phyloP scores from a whole-genome alignment of 2,329 filamentous ascomycete genomes.

The Furcasterigmium sp. region DNA sequence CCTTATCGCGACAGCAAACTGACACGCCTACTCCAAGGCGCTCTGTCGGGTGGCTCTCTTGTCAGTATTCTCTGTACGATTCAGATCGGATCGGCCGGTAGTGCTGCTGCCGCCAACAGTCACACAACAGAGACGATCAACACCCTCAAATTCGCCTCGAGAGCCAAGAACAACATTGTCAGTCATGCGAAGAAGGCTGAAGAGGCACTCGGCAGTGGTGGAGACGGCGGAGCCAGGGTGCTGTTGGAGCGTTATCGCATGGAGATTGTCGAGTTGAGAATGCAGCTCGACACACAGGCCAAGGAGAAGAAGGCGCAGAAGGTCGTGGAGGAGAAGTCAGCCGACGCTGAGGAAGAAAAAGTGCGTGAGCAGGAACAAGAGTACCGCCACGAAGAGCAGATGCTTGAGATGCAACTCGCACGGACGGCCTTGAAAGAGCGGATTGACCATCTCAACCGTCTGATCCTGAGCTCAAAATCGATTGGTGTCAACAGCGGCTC shows the following conservation, averaged over 20 bases:
- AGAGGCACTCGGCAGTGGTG: conserved; percentile 73
- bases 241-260: conserved; percentile 88
- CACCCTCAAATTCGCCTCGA: conserved; percentile 92
- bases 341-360: conserved; percentile 66
- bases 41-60: conserved; percentile 85
- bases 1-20: conserved; percentile 98
- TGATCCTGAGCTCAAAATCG: conserved; percentile 94
- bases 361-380: conserved; percentile 74
- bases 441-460: conserved; percentile 91
- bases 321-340: conserved; percentile 57
- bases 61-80: conserved; percentile 98
- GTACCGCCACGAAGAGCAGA: conserved; percentile 89
- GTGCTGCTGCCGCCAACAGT: conserved; percentile 62
- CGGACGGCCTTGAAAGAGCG: conserved; percentile 93
- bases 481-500: conserved; percentile 85
- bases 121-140: conserved; percentile 89
- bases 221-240: conserved; percentile 82
- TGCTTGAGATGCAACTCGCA: conserved; percentile 97
- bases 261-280: conserved; percentile 79
- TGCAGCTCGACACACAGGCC: conserved; percentile 77
- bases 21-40: conserved; percentile 85
- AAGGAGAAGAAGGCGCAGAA: conserved; percentile 60
- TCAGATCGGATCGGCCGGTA: conserved; percentile 75
- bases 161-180: conserved; percentile 96
- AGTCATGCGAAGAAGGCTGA: conserved; percentile 94